phyloP scores from a whole-genome alignment of 108 stramenopile genomes.

The Nitzschia sp. region DNA sequence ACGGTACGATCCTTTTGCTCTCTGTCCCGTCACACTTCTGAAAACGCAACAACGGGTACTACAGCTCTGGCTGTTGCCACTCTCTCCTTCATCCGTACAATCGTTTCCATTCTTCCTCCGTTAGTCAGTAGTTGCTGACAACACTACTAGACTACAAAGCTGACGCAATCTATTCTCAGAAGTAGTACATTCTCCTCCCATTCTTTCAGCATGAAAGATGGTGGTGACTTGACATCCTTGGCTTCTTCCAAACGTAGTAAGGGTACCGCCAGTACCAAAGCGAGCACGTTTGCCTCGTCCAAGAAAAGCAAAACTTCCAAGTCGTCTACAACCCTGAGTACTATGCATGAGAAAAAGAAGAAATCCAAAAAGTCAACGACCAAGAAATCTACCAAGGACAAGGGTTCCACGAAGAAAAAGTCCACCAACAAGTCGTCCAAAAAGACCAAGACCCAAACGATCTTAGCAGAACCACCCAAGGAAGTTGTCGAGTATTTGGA shows the following conservation, averaged over 20 bases:
- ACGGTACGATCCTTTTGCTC: no score
- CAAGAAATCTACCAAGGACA: not conserved
- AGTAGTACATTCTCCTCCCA: no score
- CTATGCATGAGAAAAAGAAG: not conserved
- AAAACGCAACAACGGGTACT: no score
- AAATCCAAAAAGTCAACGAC: not conserved
- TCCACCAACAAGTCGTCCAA: not conserved
- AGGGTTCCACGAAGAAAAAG: not conserved
- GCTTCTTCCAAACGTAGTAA: constrained; percentile 5
- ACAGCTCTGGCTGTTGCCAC: no score
- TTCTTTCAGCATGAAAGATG: no score
- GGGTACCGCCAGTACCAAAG: not conserved
- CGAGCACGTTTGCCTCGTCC: constrained; percentile 1
- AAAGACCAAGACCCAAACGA: not conserved
- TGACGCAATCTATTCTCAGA: no score
- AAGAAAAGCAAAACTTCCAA: constrained; percentile 5
- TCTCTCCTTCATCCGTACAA: no score
- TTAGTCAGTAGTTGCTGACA: no score
- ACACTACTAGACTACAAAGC: no score
- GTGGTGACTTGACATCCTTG: not conserved
- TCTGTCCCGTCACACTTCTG: no score
- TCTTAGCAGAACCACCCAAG: not conserved
- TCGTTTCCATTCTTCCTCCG: no score
- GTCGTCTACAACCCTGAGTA: not conserved
- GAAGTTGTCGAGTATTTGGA: constrained; percentile 8